Evolutionary conservation across 495 filamentous ascomycete genomes (phyloP).

Genomic region (Chaetomidium leptoderma): DNA sequence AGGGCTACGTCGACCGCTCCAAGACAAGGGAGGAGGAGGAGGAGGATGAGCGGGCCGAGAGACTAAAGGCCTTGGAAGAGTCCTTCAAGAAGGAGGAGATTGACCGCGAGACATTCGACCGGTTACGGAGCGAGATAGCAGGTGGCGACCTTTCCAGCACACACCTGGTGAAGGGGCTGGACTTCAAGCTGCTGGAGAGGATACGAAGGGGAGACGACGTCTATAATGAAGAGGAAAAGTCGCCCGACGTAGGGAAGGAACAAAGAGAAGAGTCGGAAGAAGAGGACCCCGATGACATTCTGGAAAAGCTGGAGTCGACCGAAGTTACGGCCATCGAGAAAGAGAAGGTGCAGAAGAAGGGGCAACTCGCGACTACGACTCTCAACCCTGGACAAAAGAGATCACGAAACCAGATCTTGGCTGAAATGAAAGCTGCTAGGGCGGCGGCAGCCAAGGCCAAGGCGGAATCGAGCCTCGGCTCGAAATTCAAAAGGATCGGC

Average conservation of each 20-base stretch:
- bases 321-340: slow-evolving; percentile 54
- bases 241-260: slow-evolving; percentile 23
- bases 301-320: slow-evolving; percentile 68
- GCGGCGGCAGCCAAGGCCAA: slow-evolving; percentile 57
- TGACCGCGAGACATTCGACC: slow-evolving; percentile 67
- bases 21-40: slow-evolving; percentile 50
- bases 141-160: slow-evolving; percentile 76
- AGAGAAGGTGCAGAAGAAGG: slow-evolving; percentile 65
- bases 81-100: slow-evolving; percentile 79
- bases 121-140: slow-evolving; percentile 66
- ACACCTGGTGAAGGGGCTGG: slow-evolving; percentile 87
- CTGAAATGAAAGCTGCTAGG: slow-evolving; percentile 72
- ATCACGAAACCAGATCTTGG: slow-evolving; percentile 77
- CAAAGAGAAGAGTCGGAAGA: slow-evolving; percentile 31
- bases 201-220: slow-evolving; percentile 72
- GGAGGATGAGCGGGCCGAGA: slow-evolving; percentile 56
- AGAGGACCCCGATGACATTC: slow-evolving; percentile 66
- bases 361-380: slow-evolving; percentile 63
- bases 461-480: slow-evolving; percentile 57
- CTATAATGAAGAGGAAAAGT: slow-evolving; percentile 35
- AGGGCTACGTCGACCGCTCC: slow-evolving; percentile 85
- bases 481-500: slow-evolving; percentile 79
- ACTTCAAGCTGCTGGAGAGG: slow-evolving; percentile 73
- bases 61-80: slow-evolving; percentile 77
- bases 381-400: slow-evolving; percentile 60